A percentile compares a stretch with the other conserved stretches of the same genome.
These are phyloP conservation scores for Backusella macrospora DNA, from an alignment of 192 early-diverging fungal species.

Conservation along the genomic window DNA sequence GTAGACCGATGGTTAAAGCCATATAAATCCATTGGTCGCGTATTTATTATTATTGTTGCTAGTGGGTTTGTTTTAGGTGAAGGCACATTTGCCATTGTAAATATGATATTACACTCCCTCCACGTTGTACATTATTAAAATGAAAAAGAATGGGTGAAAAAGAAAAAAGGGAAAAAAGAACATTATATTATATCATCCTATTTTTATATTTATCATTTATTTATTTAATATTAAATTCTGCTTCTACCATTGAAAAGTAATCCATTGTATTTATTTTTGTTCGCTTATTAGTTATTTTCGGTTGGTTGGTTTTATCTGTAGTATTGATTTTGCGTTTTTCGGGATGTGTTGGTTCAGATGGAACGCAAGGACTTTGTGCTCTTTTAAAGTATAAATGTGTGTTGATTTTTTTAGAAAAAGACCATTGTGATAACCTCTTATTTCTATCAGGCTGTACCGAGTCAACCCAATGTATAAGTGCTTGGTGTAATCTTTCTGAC, in stretches of 20 bases:
- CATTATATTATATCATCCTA: not conserved
- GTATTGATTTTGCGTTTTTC: constrained; percentile 1
- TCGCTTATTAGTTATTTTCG: not conserved
- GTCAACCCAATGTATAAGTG: not conserved
- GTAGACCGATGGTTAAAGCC: constrained; percentile 19
- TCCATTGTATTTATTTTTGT: not conserved
- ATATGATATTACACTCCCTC: constrained; percentile 47
- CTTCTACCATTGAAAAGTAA: constrained; percentile 3
- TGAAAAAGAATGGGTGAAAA: no score
- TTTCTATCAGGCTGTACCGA: not conserved
- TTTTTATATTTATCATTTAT: not conserved
- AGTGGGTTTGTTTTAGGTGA: constrained; percentile 80
- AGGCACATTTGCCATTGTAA: constrained; percentile 71
- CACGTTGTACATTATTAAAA: constrained; percentile 41
- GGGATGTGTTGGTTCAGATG: not conserved
- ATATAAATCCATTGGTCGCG: constrained; percentile 41
- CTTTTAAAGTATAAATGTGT: not conserved
- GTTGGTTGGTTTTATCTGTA: not conserved
- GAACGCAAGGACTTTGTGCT: not conserved
- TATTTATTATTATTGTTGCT: constrained; percentile 72
- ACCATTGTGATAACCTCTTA: not conserved
- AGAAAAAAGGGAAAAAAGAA: not conserved
- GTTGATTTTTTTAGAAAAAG: not conserved
- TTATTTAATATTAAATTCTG: constrained; percentile 1
- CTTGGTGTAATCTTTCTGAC: not conserved